These are phyloP conservation scores for Nakazawaea siamensis DNA, from an alignment of 805 yeast species.

Conservation along the genomic window DNA sequence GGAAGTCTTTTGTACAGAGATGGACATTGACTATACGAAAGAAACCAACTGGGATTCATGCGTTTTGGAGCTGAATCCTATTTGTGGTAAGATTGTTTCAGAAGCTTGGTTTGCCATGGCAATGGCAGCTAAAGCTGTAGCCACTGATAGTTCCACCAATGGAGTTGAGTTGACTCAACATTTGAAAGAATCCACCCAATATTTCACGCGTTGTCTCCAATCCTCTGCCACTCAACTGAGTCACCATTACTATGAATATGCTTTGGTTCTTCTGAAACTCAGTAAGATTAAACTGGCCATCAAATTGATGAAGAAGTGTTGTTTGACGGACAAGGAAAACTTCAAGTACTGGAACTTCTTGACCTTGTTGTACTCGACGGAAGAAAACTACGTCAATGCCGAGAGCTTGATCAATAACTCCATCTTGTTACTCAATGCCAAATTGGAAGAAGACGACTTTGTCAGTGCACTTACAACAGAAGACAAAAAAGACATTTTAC, in stretches of 20 bases:
- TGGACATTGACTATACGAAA: neutral
- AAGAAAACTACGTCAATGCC: constrained; percentile 7
- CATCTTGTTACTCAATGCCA: constrained; percentile 13
- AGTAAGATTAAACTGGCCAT: constrained; percentile 6
- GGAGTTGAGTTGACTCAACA: neutral
- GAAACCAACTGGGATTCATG: too few species aligned
- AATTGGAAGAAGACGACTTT: constrained; percentile 11
- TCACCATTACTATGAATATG: constrained; percentile 1
- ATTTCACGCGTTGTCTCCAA: constrained; percentile 1
- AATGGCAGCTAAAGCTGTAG: constrained; percentile 2
- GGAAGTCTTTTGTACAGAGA: too few species aligned
- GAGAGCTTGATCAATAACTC: constrained; percentile 10
- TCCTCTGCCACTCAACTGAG: neutral
- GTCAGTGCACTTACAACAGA: constrained; percentile 10
- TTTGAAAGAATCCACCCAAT: neutral
- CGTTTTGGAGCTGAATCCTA: neutral
- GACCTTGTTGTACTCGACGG: constrained; percentile 8
- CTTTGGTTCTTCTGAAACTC: constrained; percentile 4
- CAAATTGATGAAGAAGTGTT: constrained; percentile 8
- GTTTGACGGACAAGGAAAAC: constrained; percentile 7
- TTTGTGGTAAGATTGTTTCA: neutral
- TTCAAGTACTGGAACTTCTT: constrained; percentile 11
- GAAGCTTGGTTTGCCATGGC: constrained; percentile 5
- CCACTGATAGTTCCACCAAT: constrained; percentile 2
- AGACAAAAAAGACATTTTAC: constrained; percentile 42